Evolutionary conservation across 306 rosid species (phyloP), one percentile per base, ranked within the genome.

Genomic region (Luffa aegyptiaca): DNA sequence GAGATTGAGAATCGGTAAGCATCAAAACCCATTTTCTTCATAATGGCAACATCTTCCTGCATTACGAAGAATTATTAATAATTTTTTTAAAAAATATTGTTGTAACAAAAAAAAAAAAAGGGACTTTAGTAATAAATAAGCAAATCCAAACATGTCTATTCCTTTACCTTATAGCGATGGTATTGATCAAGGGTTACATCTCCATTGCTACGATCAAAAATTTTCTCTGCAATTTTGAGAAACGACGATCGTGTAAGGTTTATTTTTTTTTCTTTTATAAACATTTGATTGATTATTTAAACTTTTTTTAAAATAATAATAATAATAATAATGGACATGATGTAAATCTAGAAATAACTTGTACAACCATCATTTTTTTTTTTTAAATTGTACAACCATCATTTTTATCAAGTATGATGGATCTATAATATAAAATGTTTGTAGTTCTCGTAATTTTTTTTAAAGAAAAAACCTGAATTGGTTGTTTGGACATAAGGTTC

Each of bases 1-100:
- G 97, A 83, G 52, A 93, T 86, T 13, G 96, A 91, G 68, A 93
- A 86, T 78, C 96, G 84, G 33, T 87, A 91, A 6, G 94, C 89
- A 87, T 91, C 94, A 63, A 81, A 63, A 7, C 84, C 83, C 84
- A 93, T 82, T 1, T 87, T 76, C 79, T 93, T 93, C 85, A 88
- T 80, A 4, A 89, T 82, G 37, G 71, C 69, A 80, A 87, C 87
- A 81, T 93, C 96, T 84, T 93, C 90, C 97, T 90, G 49, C 26
- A 57, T 63, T 75, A 5, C n/a, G 21, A 6, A 55, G 11, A 20
- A 35, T 0, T 1, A 42, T 42, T 1, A 42, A 42, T 42, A 3
- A 16, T 52, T n/a, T 17, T 57, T 7, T 35, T 39, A 0, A 39
- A 20, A 41, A 0, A 12, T 12, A 55, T 7, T 10, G 8, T 37